These are phyloP conservation scores for Pugionium dolabratum DNA, from an alignment of 345 rosid genomes.

Conservation along the genomic window DNA sequence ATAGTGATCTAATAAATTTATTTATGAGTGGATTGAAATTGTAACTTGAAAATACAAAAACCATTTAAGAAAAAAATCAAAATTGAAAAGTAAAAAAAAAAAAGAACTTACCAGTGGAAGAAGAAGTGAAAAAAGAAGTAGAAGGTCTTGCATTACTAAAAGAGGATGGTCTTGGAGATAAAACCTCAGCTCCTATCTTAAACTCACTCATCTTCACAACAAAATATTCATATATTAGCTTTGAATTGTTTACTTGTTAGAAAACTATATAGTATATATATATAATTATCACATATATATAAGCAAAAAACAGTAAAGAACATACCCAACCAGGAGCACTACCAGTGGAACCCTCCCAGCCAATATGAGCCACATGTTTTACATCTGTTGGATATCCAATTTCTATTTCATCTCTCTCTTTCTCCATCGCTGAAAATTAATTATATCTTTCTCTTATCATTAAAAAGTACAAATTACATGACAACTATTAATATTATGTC, in stretches of 20 bases:
- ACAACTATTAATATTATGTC: background rate
- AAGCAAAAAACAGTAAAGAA: background rate
- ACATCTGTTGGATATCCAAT: conserved; percentile 97
- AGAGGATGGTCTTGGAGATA: conserved; percentile 54
- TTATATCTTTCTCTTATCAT: background rate
- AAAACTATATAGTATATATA: background rate
- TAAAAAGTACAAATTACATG: conserved; percentile 3
- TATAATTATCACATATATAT: too few species aligned
- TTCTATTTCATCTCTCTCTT: conserved; percentile 68
- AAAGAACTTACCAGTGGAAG: conserved; percentile 58
- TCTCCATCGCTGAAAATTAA: conserved; percentile 40
- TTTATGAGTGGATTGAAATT: background rate
- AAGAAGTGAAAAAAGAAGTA: conserved; percentile 59
- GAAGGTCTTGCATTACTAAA: conserved; percentile 58
- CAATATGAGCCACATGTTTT: conserved; percentile 90
- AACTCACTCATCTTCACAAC: conserved; percentile 78
- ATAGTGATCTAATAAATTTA: background rate
- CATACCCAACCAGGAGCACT: conserved; percentile 88
- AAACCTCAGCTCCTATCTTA: conserved; percentile 64
- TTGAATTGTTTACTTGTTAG: background rate
- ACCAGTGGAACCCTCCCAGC: conserved; percentile 79
- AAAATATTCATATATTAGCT: background rate
- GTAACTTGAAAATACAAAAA: background rate
- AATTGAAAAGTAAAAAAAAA: background rate
- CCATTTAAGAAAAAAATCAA: background rate